Evolutionary conservation across 2,329 filamentous ascomycete genomes (phyloP), one percentile per base, ranked within the genome.

Genomic region (Biscogniauxia mediterranea): DNA sequence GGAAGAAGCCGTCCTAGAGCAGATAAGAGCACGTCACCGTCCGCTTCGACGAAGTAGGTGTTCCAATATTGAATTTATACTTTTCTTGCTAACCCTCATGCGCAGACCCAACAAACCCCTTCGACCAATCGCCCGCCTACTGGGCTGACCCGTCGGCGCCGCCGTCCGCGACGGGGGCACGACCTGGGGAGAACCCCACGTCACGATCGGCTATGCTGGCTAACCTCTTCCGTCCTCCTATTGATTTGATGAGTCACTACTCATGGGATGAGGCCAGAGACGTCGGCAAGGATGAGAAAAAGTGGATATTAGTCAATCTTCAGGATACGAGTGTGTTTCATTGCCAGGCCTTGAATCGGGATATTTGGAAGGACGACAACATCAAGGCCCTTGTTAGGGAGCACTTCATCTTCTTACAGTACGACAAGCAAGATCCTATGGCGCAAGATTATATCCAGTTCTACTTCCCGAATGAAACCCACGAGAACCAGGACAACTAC

Each of bases 321-420:
- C 95, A 99, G 76, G 93, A 99, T 73, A 87, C 91, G 66, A 91
- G 91, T 42, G 89, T 97, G 70, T 99, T 99, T 75, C 91, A 95
- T 75, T 99, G 95, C 75, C 95, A 99, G 74, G 85, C 91, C 2
- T 81, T 99, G 19, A 99, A 99, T 73, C 86, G 95, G 52, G 95
- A 99, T 74, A 87, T 98, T 58, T 99, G 95, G 95, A 97, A 97
- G 77, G 90, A 97, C 68, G 76, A 85, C 19, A 84, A 88, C 1
- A 87, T 99, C 60, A 86, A 85, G 69, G 87, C 91, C n/a, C 86
- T 96, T 1, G 83, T 99, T 28, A 85, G 85, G 69, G 94, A 97
- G 73, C 93, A 96, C 77, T 99, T 99, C 74, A 85, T 99, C 68
- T 99, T 99, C 76, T 79, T 99, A 69, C 95, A 99, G 73, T 98